These are phyloP conservation scores for Ogataea naganishii DNA, from an alignment of 805 yeast genomes.

Conservation along the genomic window DNA sequence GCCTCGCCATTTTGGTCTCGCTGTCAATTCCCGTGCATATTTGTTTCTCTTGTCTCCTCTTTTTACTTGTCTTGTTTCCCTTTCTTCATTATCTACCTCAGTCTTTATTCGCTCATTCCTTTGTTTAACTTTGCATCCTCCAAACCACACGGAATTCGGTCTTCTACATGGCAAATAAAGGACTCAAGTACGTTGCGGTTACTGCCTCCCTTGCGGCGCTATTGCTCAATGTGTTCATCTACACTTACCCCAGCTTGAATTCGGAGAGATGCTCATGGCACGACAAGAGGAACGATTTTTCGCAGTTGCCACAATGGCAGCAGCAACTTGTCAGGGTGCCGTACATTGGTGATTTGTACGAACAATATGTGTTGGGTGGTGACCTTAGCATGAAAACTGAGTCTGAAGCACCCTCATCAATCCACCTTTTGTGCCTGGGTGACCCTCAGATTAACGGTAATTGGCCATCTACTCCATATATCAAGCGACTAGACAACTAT, in stretches of 20 bases:
- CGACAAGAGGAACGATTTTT: slow-evolving; percentile 14
- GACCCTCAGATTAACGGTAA: slow-evolving; percentile 96
- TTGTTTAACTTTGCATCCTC: no score
- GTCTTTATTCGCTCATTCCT: background rate
- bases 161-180: slow-evolving; percentile 4
- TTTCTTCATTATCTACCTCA: background rate
- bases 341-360: slow-evolving; percentile 24
- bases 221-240: slow-evolving; percentile 52
- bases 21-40: no score
- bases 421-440: slow-evolving; percentile 76
- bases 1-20: no score
- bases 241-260: slow-evolving; percentile 64
- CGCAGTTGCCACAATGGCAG: slow-evolving; percentile 9
- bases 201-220: slow-evolving; percentile 31
- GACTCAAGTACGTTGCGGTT: slow-evolving; percentile 11
- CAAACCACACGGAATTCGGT: no score
- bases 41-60: background rate
- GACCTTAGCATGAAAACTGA: slow-evolving; percentile 7
- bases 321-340: slow-evolving; percentile 16
- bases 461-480: slow-evolving; percentile 60
- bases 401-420: slow-evolving; percentile 28
- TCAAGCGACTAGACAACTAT: slow-evolving; percentile 70
- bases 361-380: slow-evolving; percentile 21
- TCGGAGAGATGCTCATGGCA: slow-evolving; percentile 56
- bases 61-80: background rate